Conservation (phyloP, 1,139 yeast species). For the Yamadazyma jaroonii region DNA sequence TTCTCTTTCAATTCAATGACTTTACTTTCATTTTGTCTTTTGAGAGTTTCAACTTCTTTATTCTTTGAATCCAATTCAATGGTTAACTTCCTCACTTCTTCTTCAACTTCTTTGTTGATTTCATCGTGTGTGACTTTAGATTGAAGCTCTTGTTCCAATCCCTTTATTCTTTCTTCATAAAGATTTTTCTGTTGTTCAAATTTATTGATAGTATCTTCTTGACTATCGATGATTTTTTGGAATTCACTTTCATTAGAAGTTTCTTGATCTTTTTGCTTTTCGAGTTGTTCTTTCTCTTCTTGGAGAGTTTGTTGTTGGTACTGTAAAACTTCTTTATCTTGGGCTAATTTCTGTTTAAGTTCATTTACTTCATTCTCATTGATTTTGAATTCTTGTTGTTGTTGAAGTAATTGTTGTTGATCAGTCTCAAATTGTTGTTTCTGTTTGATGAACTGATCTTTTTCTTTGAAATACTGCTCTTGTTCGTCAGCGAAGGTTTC, state of each 20-base stretch:
- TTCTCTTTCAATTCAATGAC: slow-evolving; percentile 1
- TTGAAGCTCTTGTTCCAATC: slow-evolving; percentile 1
- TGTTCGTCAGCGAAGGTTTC: slow-evolving; percentile 1
- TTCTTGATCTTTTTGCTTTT: slow-evolving; percentile 7
- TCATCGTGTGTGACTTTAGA: neutral
- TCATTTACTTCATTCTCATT: slow-evolving; percentile 8
- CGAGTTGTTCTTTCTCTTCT: neutral
- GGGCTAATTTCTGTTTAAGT: slow-evolving; percentile 5
- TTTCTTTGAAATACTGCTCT: slow-evolving; percentile 9
- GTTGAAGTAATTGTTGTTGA: slow-evolving; percentile 16
- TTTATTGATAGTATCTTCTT: slow-evolving; percentile 4
- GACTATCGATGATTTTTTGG: slow-evolving; percentile 7
- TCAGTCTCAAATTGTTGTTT: slow-evolving; percentile 11
- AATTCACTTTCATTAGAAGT: slow-evolving; percentile 12
- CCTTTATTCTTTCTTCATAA: slow-evolving; percentile 2
- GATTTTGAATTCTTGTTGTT: slow-evolving; percentile 16
- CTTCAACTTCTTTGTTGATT: neutral
- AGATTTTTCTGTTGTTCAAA: slow-evolving; percentile 2
- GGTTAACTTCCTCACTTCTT: neutral
- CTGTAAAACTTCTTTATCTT: neutral
- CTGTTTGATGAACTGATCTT: slow-evolving; percentile 2
- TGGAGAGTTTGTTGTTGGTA: slow-evolving; percentile 3
- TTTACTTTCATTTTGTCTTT: neutral
- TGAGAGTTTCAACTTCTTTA: neutral
- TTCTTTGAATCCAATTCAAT: neutral